Base-by-base conservation (phyloP, 306 rosid genomes). In the Cucumis melo region DNA sequence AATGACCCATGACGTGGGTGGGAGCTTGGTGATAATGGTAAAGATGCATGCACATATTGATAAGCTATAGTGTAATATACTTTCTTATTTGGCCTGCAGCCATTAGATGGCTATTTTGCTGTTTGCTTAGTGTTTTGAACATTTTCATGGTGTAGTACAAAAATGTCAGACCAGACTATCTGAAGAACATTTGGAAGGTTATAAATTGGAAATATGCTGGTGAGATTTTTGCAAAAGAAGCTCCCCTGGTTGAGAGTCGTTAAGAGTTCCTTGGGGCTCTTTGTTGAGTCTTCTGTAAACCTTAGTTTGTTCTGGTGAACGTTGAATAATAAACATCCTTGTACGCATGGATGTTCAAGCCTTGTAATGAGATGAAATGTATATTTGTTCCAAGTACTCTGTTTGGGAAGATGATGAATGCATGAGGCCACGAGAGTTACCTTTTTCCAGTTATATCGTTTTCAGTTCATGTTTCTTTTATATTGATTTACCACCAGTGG, bases 101-200 rank as follows among this genome's bases (percentile, higher is more conserved):
- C 50, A 71, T 46, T 71, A 48, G 41, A 8, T 48, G 23, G 2
- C 27, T 72, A 17, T 50, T 50, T 73, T 73, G 76, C 27, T 29
- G 61, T 27, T 27, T 50, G 46, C 61, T 51, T 50, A 21, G 36
- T 17, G 32, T 17, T 73, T 73, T 24, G 23, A 51, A 9, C 29
- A 17, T 73, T 34, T 51, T 5, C 46, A 19, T 60, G 34, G 77
- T 87, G 89, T 95, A 94, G 99, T 94, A 94, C 91, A 94, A 94
- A 86, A 94, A 94, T 83, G 97, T 90, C 7, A 88, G 93, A 76
- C 99, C 97, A 56, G 99, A 94, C 77, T 94, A 94, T 78, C 87
- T 95, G 84, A 95, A 90, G 93, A 92, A 90, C 92, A 88, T 95
- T 81, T 94, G 99, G 99, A 90, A 89, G 78, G 97, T 94, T 76